Conservation (phyloP, 2,329 filamentous ascomycete genomes). For the Fonsecaea monophora region DNA sequence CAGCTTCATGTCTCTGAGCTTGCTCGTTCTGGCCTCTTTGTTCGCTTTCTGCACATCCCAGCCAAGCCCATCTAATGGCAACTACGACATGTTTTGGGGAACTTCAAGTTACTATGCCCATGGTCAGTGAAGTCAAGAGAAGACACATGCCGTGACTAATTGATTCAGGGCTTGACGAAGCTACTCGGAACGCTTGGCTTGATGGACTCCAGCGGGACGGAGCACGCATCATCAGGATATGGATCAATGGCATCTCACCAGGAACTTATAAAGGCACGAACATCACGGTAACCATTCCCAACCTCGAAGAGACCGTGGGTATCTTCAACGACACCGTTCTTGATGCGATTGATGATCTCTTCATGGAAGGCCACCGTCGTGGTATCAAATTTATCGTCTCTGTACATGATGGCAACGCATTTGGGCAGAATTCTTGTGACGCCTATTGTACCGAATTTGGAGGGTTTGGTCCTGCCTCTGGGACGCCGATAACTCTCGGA, state of each 20-base stretch:
- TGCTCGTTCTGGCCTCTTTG: not conserved
- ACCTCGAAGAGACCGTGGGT: constrained; percentile 15
- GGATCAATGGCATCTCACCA: constrained; percentile 13
- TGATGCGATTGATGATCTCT: constrained; percentile 12
- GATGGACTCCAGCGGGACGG: constrained; percentile 18
- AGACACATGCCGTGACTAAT: not conserved
- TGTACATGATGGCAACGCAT: constrained; percentile 13
- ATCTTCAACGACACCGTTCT: constrained; percentile 17
- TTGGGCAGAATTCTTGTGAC: constrained; percentile 15
- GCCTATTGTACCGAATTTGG: constrained; percentile 15
- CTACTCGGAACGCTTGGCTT: constrained; percentile 10
- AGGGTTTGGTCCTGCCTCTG: constrained; percentile 13
- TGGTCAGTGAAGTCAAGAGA: not conserved
- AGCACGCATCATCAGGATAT: constrained; percentile 9
- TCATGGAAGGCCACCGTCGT: constrained; percentile 7
- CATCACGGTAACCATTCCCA: constrained; percentile 15
- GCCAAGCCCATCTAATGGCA: not conserved
- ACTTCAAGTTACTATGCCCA: constrained; percentile 20
- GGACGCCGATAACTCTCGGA: constrained; percentile 14
- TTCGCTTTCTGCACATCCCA: not conserved
- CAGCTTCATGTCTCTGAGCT: not conserved
- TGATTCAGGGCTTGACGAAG: constrained; percentile 9
- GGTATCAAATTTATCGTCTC: constrained; percentile 20
- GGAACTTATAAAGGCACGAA: constrained; percentile 19
- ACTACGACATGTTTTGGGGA: constrained; percentile 22